Percentiles rank a stretch among this genome's conserved stretches.
These are phyloP conservation scores for Baudoinia panamericana DNA, from an alignment of 495 filamentous ascomycete genomes.

Conservation along the genomic window DNA sequence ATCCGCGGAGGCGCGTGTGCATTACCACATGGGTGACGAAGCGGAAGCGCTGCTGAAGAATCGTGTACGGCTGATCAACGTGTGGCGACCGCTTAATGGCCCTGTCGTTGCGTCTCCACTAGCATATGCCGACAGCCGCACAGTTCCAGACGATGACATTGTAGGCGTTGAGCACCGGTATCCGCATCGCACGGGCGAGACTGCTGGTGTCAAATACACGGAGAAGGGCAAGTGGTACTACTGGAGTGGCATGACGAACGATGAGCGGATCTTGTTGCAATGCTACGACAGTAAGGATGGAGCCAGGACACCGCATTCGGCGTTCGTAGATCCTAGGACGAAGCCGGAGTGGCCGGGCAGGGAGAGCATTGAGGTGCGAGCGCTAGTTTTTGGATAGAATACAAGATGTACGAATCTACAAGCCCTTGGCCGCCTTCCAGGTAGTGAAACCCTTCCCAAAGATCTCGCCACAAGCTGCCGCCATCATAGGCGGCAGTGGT, in stretches of 20 bases:
- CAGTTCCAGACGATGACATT: conserved; percentile 50
- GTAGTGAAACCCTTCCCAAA: no score
- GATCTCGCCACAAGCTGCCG: no score
- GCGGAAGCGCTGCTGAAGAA: conserved; percentile 44
- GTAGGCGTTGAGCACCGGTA: conserved; percentile 65
- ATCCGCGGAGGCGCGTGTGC: conserved; percentile 53
- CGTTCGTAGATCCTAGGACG: conserved; percentile 59
- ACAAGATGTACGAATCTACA: no score
- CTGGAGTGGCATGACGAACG: conserved; percentile 59
- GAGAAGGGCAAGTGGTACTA: conserved; percentile 59
- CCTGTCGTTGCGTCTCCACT: conserved; percentile 58
- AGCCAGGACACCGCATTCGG: conserved; percentile 64
- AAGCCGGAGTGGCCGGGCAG: conserved; percentile 35
- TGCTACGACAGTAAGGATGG: conserved; percentile 61
- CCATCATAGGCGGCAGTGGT: no score
- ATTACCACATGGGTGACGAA: conserved; percentile 46
- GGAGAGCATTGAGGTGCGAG: conserved; percentile 81
- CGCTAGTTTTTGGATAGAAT: conserved; percentile 61
- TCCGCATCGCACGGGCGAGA: conserved; percentile 58
- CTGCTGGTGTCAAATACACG: conserved; percentile 54
- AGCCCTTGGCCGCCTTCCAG: no score
- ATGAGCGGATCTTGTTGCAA: conserved; percentile 69
- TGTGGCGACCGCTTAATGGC: conserved; percentile 71
- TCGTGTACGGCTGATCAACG: conserved; percentile 72
- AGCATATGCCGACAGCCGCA: conserved; percentile 51